Evolutionary conservation across 2,329 filamentous ascomycete species (phyloP).

Genomic region (Rhexocercosporidium sp.): DNA sequence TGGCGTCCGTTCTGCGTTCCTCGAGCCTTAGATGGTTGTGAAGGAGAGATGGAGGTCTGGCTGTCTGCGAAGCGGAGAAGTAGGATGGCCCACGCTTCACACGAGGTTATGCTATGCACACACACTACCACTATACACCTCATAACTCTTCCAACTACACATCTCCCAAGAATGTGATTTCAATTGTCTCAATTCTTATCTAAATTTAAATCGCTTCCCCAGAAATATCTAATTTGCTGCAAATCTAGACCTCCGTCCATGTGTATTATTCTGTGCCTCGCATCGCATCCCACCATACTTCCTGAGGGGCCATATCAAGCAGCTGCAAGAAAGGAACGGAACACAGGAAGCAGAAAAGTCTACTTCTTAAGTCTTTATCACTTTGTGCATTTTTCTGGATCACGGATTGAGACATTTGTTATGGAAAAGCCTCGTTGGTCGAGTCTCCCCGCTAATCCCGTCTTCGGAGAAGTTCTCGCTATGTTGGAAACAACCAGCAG

Average conservation of each 20-base stretch:
- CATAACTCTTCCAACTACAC: slow-evolving; percentile 29
- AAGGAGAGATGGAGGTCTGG: slow-evolving; percentile 3
- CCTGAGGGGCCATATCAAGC: slow-evolving; percentile 15
- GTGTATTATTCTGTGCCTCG: neutral
- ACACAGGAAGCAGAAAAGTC: slow-evolving; percentile 13
- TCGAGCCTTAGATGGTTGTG: slow-evolving; percentile 21
- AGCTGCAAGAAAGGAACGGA: slow-evolving; percentile 10
- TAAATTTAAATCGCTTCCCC: slow-evolving; percentile 17
- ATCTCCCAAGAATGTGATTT: slow-evolving; percentile 25
- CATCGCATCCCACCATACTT: slow-evolving; percentile 7
- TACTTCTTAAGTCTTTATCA: neutral
- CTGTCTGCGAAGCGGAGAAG: slow-evolving; percentile 31
- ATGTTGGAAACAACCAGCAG: slow-evolving; percentile 22
- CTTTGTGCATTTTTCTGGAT: neutral
- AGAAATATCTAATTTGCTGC: slow-evolving; percentile 7
- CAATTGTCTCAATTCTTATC: slow-evolving; percentile 27
- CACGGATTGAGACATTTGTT: slow-evolving; percentile 21
- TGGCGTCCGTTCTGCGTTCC: slow-evolving; percentile 29
- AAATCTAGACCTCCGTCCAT: slow-evolving; percentile 8
- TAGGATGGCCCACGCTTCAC: slow-evolving; percentile 29
- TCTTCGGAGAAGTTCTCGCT: slow-evolving; percentile 32
- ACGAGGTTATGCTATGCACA: slow-evolving; percentile 28
- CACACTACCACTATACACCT: slow-evolving; percentile 25
- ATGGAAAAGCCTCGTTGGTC: slow-evolving; percentile 19
- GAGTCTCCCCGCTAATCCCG: slow-evolving; percentile 32